Evolutionary conservation across 176 grass and related monocot genomes (phyloP).

Genomic region (Aegilops umbellulata): DNA sequence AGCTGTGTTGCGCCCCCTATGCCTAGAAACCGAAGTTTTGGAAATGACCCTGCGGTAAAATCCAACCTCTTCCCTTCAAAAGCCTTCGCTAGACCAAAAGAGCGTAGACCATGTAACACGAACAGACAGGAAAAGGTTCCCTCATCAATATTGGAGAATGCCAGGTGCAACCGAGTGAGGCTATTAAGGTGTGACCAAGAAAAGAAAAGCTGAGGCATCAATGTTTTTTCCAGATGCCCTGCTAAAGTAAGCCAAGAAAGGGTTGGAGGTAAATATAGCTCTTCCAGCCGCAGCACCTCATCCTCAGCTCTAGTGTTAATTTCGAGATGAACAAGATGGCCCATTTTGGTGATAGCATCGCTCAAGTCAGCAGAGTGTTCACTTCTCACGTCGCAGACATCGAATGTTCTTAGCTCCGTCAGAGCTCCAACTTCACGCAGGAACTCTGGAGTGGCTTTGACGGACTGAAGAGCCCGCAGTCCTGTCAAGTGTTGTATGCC

Average conservation of each 20-base stretch:
- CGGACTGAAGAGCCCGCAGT: too few species aligned
- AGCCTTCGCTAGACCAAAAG: background rate
- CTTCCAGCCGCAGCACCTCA: background rate
- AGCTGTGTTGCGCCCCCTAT: background rate
- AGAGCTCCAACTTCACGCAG: background rate
- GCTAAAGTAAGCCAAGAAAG: background rate
- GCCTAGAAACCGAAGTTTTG: background rate
- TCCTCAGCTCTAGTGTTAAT: background rate
- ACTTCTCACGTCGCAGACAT: background rate
- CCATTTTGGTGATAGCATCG: background rate
- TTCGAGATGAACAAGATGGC: background rate
- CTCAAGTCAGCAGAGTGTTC: background rate
- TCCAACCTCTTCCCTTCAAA: background rate
- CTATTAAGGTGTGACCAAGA: background rate
- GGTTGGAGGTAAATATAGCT: background rate
- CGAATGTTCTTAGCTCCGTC: background rate
- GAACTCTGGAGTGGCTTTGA: background rate
- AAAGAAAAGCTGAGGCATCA: background rate
- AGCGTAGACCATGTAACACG: background rate
- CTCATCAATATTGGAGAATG: background rate
- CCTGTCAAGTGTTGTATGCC: too few species aligned
- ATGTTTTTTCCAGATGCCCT: background rate
- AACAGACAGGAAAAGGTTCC: background rate
- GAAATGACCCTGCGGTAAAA: background rate
- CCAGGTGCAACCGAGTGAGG: background rate